Base-by-base conservation (phyloP, 208 protist species). In the Crithidia acanthocephali region DNA sequence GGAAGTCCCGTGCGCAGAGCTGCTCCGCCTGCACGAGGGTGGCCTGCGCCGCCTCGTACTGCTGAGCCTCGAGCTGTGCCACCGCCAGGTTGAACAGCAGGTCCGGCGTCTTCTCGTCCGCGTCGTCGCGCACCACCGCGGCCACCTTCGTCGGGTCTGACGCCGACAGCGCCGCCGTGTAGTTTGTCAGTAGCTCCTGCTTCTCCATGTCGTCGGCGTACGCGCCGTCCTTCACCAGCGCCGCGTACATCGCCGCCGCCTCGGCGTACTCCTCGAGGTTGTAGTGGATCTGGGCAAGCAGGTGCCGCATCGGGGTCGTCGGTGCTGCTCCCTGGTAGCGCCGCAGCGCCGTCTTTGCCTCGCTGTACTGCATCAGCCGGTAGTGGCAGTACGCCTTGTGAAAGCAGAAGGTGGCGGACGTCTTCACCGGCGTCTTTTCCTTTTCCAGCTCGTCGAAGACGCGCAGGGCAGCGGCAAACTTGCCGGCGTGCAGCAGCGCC, bases 221-320 rank as follows among this genome's bases (percentile, higher is more conserved):
- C 15, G 69, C 78, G 2, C 72, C 57, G 13, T 80, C 76, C 23
- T 30, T 37, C 2, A 96, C 68, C 1, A 96, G 75, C 18, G 56
- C 33, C n/a, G 82, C 79, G 78, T 94, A 96, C 18, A 88, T 80
- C 33, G 48, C 65, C 9, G 91, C 86, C 27, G 91, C 91, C 25
- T 67, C 81, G 10, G 67, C 65, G 73, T 87, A 94, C 72, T 88
- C 76, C 74, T 94, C 91, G n/a, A 93, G 74, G 62, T 91, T 82
- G 80, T 94, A 96, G 74, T 91, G 81, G 10, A 93, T 72, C 69
- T 96, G 91, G 6, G 88, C 91, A 7, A 92, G 80, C 7, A 96
- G 79, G 70, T 96, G 84, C 10, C 79, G 80, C 18, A 85, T 84
- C 6, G 88, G 75, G 33, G 80, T 68, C 44, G 89, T 73, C 30